Evolutionary conservation across 2,329 filamentous ascomycete genomes (phyloP).

Genomic region (Colletotrichum sp.): DNA sequence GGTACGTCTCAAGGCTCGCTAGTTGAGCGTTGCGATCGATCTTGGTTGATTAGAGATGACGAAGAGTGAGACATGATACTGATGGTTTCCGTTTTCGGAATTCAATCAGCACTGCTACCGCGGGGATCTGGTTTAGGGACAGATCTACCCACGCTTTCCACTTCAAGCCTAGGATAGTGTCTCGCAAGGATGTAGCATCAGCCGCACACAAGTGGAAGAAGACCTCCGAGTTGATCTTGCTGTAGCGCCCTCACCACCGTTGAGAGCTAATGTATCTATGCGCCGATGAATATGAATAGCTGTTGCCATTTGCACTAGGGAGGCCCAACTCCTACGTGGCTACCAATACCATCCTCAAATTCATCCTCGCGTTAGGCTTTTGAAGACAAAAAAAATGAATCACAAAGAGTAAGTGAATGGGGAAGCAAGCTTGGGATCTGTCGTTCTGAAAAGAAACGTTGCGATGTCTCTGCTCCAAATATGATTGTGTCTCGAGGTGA

Average conservation of each 20-base stretch:
- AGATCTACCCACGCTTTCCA: not conserved
- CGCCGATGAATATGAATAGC: not conserved
- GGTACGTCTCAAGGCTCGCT: not conserved
- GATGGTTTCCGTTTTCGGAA: not conserved
- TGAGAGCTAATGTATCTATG: not conserved
- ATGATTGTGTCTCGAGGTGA: not conserved
- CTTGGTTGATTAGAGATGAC: not conserved
- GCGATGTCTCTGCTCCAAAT: not conserved
- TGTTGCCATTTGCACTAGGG: not conserved
- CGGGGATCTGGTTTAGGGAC: not conserved
- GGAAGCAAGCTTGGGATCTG: not conserved
- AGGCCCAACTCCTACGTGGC: not conserved
- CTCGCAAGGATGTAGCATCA: not conserved
- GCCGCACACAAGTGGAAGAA: not conserved
- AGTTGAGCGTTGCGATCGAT: not conserved
- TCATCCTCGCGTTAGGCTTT: not conserved
- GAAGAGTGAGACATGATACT: not conserved
- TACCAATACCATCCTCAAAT: not conserved
- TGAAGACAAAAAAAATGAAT: not conserved
- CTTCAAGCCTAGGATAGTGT: not conserved
- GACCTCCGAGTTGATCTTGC: rapidly evolving
- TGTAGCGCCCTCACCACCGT: not conserved
- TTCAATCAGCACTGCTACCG: no score
- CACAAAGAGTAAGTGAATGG: not conserved
- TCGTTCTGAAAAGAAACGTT: not conserved